Evolutionary conservation across 163 green algal genomes (phyloP).

Genomic region (Botryococcus braunii): DNA sequence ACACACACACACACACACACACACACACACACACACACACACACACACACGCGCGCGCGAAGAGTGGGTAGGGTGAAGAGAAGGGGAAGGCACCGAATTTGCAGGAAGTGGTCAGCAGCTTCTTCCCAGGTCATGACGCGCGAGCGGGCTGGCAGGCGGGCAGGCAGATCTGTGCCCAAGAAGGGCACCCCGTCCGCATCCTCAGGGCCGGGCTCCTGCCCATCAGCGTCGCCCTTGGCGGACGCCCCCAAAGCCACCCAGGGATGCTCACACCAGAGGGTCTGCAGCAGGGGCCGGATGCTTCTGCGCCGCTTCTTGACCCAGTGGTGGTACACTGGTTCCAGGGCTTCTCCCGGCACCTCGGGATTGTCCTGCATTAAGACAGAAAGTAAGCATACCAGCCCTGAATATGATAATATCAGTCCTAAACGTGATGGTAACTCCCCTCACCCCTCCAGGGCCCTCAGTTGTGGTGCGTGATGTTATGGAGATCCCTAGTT

Average conservation of each 20-base stretch:
- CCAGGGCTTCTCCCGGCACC: background rate
- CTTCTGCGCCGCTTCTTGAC: slow-evolving; percentile 18
- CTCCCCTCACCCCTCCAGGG: too few relatives aligned
- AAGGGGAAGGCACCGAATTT: too few relatives aligned
- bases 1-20: too few relatives aligned
- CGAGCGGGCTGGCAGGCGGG: background rate
- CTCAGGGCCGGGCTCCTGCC: background rate
- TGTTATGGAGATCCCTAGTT: too few relatives aligned
- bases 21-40: too few relatives aligned
- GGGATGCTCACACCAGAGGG: slow-evolving; percentile 33
- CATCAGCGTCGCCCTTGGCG: slow-evolving; percentile 6
- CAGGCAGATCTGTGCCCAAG: background rate
- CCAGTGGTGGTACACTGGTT: slow-evolving; percentile 33
- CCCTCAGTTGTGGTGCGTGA: too few relatives aligned
- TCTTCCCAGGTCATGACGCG: slow-evolving; percentile 2
- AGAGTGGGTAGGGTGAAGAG: too few relatives aligned
- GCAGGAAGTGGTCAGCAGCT: too few relatives aligned
- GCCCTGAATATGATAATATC: too few relatives aligned
- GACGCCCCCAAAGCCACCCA: slow-evolving; percentile 29
- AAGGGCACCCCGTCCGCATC: background rate
- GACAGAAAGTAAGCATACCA: too few relatives aligned
- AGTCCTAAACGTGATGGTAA: too few relatives aligned
- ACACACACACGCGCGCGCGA: too few relatives aligned
- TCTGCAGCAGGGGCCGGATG: slow-evolving; percentile 28
- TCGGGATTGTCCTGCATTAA: background rate